phyloP scores from a whole-genome alignment of 2,329 filamentous ascomycete genomes.

The Emergomyces orientalis region DNA sequence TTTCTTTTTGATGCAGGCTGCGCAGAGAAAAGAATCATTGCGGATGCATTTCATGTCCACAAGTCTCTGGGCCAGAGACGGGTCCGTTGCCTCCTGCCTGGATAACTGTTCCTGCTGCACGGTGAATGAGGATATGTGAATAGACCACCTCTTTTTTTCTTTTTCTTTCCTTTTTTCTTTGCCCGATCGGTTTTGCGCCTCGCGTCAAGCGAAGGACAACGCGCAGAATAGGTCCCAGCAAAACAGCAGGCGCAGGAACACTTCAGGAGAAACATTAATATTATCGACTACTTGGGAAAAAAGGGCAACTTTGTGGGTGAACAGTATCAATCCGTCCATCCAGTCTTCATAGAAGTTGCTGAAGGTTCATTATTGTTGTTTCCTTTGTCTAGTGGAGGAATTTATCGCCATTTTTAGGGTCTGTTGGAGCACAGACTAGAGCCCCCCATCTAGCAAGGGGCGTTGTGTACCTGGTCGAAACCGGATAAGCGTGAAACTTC shows the following conservation, averaged over 20 bases:
- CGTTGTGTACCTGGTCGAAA: not conserved
- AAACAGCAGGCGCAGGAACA: not conserved
- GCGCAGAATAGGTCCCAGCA: not conserved
- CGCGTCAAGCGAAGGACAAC: not conserved
- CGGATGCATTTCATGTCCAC: not conserved
- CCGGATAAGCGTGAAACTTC: not conserved
- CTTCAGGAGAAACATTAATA: too few species aligned
- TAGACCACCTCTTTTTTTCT: not conserved
- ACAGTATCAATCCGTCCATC: not conserved
- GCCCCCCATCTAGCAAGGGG: too few species aligned
- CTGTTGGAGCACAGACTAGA: not conserved
- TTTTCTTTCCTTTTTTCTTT: not conserved
- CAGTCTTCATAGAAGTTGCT: not conserved
- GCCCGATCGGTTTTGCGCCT: too few species aligned
- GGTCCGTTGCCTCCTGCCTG: not conserved
- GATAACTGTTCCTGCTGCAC: not conserved
- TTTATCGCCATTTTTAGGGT: not conserved
- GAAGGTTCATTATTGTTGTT: not conserved
- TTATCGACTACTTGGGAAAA: not conserved
- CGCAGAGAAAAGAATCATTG: not conserved
- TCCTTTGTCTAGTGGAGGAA: not conserved
- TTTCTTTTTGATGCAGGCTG: not conserved
- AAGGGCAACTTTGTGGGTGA: not conserved
- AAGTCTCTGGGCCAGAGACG: not conserved
- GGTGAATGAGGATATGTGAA: not conserved